Conservation (phyloP, 2,329 filamentous ascomycete species). For the Ophiocordyceps robertsii region DNA sequence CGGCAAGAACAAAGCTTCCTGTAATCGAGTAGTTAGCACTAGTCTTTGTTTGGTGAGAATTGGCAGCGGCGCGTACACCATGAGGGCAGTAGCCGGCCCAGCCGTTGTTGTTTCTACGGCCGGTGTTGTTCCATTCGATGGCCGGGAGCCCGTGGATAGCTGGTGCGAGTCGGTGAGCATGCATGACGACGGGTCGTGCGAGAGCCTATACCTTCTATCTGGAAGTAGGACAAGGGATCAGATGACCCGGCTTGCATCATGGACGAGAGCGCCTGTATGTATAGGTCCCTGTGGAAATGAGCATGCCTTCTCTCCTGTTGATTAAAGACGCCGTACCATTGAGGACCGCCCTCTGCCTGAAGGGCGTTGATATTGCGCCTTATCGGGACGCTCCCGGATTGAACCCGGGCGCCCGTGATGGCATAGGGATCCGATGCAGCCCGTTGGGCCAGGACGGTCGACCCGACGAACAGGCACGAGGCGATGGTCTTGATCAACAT, state of each 20-base stretch:
- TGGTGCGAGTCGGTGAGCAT: slow-evolving; percentile 3
- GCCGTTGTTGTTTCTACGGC: slow-evolving; percentile 11
- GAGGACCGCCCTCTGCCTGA: background rate
- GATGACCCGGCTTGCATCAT: slow-evolving; percentile 26
- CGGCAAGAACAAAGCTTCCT: slow-evolving; percentile 35
- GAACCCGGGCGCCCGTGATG: slow-evolving; percentile 1
- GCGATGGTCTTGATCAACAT: slow-evolving; percentile 4
- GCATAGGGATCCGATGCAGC: background rate
- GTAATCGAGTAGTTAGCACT: background rate
- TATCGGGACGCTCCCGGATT: background rate
- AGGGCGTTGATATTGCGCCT: slow-evolving; percentile 2
- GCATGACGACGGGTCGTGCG: background rate
- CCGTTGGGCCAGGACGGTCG: background rate
- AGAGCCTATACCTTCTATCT: slow-evolving; percentile 26
- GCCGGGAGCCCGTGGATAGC: slow-evolving; percentile 29
- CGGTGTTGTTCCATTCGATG: slow-evolving; percentile 27
- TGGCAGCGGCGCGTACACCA: slow-evolving; percentile 19
- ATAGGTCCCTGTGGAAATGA: slow-evolving; percentile 28
- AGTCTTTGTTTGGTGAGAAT: background rate
- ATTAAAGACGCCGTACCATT: background rate
- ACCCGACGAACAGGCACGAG: background rate
- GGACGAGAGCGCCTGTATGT: slow-evolving; percentile 29
- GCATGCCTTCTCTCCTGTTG: too few relatives aligned
- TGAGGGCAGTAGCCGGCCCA: slow-evolving; percentile 35
- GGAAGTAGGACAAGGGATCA: slow-evolving; percentile 35